Percentiles rank a stretch among this genome's conserved stretches.
Conservation (phyloP, 2,329 filamentous ascomycete species). For the Aspergillus sp. region DNA sequence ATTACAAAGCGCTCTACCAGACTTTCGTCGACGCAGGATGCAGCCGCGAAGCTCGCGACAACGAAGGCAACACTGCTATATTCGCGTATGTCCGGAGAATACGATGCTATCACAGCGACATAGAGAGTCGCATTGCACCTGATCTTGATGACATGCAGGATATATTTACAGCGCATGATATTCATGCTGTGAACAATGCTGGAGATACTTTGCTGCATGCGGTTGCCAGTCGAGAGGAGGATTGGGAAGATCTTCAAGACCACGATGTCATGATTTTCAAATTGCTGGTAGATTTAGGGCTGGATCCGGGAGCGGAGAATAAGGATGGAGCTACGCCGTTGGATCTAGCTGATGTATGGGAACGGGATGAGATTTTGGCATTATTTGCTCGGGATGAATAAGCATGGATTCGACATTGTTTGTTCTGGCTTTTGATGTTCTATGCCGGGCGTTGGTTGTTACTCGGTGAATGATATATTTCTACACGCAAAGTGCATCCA, state of each 20-base stretch:
- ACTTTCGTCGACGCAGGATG: background rate
- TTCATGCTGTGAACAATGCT: conserved; percentile 3
- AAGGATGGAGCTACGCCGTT: conserved; percentile 12
- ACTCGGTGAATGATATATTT: no score
- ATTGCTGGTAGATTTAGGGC: conserved; percentile 1
- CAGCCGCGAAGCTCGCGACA: conserved; percentile 1
- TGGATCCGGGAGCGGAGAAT: conserved; percentile 11
- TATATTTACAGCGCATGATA: conserved; percentile 4
- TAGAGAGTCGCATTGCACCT: background rate
- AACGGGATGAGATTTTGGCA: conserved; percentile 6
- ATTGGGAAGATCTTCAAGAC: background rate
- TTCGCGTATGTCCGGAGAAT: conserved; percentile 2
- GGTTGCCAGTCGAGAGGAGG: background rate
- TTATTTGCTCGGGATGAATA: conserved; percentile 16
- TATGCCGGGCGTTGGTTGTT: no score
- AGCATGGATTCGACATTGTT: no score
- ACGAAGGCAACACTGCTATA: conserved; percentile 5
- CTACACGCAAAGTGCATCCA: no score
- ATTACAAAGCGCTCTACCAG: conserved; percentile 1
- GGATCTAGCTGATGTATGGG: conserved; percentile 10
- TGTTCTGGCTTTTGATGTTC: no score
- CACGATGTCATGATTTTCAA: conserved; percentile 2
- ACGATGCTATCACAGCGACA: background rate
- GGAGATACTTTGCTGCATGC: conserved; percentile 10
- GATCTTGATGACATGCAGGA: background rate